Evolutionary conservation across 2,329 filamentous ascomycete species (phyloP).

Genomic region (Phaeoacremonium minimum): DNA sequence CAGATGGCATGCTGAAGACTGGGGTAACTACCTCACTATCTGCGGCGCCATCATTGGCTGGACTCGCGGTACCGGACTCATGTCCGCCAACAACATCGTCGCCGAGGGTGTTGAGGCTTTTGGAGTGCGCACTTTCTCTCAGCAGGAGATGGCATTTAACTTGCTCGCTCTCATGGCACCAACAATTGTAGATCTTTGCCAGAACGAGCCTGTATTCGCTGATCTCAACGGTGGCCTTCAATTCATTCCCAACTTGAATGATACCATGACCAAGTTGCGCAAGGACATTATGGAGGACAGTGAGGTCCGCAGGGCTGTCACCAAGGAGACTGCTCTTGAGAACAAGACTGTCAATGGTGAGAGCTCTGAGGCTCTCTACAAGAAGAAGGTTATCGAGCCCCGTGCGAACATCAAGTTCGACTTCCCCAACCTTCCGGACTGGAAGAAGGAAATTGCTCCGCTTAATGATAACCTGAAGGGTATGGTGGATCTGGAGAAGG

Average conservation of each 20-base stretch:
- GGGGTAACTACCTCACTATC: slow-evolving; percentile 95
- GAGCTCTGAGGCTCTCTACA: slow-evolving; percentile 86
- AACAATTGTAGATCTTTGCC: slow-evolving; percentile 89
- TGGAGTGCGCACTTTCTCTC: slow-evolving; percentile 95
- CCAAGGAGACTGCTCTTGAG: slow-evolving; percentile 92
- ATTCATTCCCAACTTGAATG: slow-evolving; percentile 94
- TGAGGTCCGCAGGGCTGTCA: slow-evolving; percentile 88
- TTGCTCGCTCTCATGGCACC: slow-evolving; percentile 93
- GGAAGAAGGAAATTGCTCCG: slow-evolving; percentile 85
- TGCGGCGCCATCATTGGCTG: slow-evolving; percentile 98
- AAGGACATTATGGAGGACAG: slow-evolving; percentile 94
- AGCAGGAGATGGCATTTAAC: slow-evolving; percentile 99
- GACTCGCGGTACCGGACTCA: slow-evolving; percentile 97
- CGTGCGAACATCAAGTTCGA: slow-evolving; percentile 98
- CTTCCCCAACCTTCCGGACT: slow-evolving; percentile 86
- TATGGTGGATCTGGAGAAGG: slow-evolving; percentile 98
- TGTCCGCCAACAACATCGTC: slow-evolving; percentile 97
- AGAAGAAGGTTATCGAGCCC: slow-evolving; percentile 88
- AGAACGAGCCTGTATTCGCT: slow-evolving; percentile 91
- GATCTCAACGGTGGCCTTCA: slow-evolving; percentile 97
- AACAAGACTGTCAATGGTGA: slow-evolving; percentile 97
- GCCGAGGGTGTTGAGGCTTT: slow-evolving; percentile 95
- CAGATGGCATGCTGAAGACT: slow-evolving; percentile 95
- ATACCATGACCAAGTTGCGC: slow-evolving; percentile 87
- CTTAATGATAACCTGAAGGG: slow-evolving; percentile 86